Evolutionary conservation across 495 filamentous ascomycete species (phyloP), one percentile per base, ranked within the genome.

Genomic region (Penicillium malachiteum): DNA sequence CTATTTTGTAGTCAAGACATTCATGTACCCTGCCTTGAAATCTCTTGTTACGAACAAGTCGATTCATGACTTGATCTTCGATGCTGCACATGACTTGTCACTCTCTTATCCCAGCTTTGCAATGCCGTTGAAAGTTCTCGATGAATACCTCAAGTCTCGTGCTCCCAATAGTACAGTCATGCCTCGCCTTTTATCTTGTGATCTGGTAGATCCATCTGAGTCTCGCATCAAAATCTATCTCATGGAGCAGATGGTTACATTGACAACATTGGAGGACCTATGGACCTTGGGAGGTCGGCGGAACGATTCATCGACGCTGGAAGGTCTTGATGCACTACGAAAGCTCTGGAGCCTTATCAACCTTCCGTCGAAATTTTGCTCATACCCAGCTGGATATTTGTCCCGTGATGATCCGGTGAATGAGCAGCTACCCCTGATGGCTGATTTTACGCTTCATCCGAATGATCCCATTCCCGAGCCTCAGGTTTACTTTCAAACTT

Each of bases 161-260:
- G 54, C 41, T 38, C 40, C 40, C 14, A 43, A 43, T 10, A 43
- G 40, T 17, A 61, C 49, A 5, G 26, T 21, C 1, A 26, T 10
- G 9, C 54, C 51, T 12, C 48, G 48, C 1, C 38, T 64, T 26
- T n/a, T 60, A 3, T 64, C 62, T 4, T 60, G 54, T 26, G 62
- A 64, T 38, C 44, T 64, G 3, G 31, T 55, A 11, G 38, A 58
- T 1, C 51, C 51, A 10, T 7, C 9, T 1, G 14, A 55, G 17
- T 55, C 59, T 2, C 50, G 59, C 13, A 55, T 55, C 17, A 62
- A 62, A 32, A 48, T 62, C 26, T 62, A 62, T 33, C 41, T 58
- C 13, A 5, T 45, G 10, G 55, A 62, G 43, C 4, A 34, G 13
- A 38, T 37, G 14, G 50, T 62, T 16, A 30, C 43, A 1, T 37